These are phyloP conservation scores for Candida andamanensis DNA, from an alignment of 805 yeast genomes.

Conservation along the genomic window DNA sequence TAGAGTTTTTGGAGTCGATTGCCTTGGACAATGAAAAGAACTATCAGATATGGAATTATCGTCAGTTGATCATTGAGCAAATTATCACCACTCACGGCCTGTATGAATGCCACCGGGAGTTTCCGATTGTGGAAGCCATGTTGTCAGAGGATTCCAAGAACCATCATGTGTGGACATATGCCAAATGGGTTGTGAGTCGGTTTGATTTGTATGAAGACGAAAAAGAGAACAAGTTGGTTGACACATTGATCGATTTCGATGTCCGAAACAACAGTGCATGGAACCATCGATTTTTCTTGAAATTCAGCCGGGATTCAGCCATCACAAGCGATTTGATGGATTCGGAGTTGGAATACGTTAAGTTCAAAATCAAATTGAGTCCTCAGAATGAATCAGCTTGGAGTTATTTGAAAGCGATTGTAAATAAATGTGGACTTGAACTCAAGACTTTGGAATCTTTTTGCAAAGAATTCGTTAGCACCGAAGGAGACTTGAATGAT, in stretches of 20 bases:
- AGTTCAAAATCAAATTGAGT: conserved; percentile 45
- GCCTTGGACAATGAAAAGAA: conserved; percentile 80
- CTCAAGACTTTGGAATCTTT: conserved; percentile 41
- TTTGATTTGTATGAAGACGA: conserved; percentile 42
- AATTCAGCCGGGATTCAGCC: conserved; percentile 15
- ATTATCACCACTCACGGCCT: conserved; percentile 14
- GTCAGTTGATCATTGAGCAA: conserved; percentile 56
- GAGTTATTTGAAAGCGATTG: conserved; percentile 72
- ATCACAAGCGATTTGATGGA: conserved; percentile 11
- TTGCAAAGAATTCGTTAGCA: conserved; percentile 37
- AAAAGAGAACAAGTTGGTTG: conserved; percentile 50
- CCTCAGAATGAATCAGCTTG: conserved; percentile 85
- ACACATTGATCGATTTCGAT: conserved; percentile 50
- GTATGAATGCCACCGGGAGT: conserved; percentile 42
- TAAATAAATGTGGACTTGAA: conserved; percentile 19
- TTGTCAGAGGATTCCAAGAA: conserved; percentile 78
- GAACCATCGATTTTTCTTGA: conserved; percentile 73
- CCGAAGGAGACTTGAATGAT: conserved; percentile 7
- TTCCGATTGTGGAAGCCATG: conserved; percentile 61
- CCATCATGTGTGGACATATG: conserved; percentile 94
- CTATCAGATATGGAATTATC: conserved; percentile 96
- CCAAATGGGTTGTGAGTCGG: conserved; percentile 72
- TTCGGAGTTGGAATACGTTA: conserved; percentile 52
- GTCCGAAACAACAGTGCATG: conserved; percentile 90
- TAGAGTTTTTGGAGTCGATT: conserved; percentile 73